Evolutionary conservation across 2,329 filamentous ascomycete genomes (phyloP).

Genomic region (Xylaria hypoxylon): DNA sequence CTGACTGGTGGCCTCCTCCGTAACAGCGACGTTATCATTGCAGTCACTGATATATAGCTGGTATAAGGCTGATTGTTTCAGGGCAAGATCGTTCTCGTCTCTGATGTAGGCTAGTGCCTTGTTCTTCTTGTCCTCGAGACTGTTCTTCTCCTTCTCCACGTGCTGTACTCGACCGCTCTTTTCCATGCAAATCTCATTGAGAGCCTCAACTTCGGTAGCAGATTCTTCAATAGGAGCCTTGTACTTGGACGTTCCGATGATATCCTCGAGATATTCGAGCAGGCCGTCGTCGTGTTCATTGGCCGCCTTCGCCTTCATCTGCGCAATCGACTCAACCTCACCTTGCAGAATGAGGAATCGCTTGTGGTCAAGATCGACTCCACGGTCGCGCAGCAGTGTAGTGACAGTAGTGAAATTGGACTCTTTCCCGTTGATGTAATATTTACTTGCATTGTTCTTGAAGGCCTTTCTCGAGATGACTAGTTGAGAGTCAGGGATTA

Average conservation of each 20-base stretch:
- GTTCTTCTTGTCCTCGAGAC: slow-evolving; percentile 95
- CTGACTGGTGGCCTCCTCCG: slow-evolving; percentile 89
- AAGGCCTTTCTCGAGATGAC: slow-evolving; percentile 93
- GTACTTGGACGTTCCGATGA: slow-evolving; percentile 98
- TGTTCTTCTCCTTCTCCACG: slow-evolving; percentile 95
- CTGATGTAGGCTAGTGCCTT: slow-evolving; percentile 88
- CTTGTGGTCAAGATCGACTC: slow-evolving; percentile 97
- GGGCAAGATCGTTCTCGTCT: slow-evolving; percentile 91
- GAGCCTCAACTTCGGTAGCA: slow-evolving; percentile 85
- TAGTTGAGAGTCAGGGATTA: slow-evolving; percentile 85
- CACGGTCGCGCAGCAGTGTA: slow-evolving; percentile 84
- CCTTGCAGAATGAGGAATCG: slow-evolving; percentile 97
- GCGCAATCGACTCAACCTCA: slow-evolving; percentile 97
- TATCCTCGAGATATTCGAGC: slow-evolving; percentile 96
- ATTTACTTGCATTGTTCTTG: slow-evolving; percentile 98
- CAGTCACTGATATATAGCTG: slow-evolving; percentile 92
- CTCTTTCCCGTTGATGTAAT: slow-evolving; percentile 91
- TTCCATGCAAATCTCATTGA: slow-evolving; percentile 95
- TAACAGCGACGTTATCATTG: slow-evolving; percentile 87
- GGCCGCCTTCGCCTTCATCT: slow-evolving; percentile 97
- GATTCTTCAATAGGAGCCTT: slow-evolving; percentile 97
- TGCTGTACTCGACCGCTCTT: slow-evolving; percentile 96
- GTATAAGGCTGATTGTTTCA: slow-evolving; percentile 92
- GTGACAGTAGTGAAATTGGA: slow-evolving; percentile 95
- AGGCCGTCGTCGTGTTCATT: slow-evolving; percentile 97